These are phyloP conservation scores for Fusarium sp. DNA, from an alignment of 2,329 filamentous ascomycete species.

Conservation along the genomic window DNA sequence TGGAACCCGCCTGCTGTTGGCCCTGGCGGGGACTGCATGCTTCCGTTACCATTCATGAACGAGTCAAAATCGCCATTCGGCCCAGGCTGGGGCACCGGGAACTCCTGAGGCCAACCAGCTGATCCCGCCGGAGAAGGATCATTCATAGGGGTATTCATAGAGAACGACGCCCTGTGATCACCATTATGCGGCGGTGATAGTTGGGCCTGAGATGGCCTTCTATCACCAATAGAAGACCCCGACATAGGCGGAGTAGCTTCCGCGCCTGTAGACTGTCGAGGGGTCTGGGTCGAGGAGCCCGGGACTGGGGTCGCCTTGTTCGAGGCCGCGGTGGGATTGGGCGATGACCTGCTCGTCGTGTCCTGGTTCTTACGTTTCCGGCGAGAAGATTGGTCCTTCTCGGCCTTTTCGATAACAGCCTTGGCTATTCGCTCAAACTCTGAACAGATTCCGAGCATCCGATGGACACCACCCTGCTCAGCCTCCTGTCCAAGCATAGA, in stretches of 20 bases:
- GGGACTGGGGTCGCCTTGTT: conserved; percentile 9
- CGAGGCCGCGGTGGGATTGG: conserved; percentile 14
- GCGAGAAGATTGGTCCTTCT: conserved; percentile 83
- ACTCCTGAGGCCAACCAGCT: conserved; percentile 63
- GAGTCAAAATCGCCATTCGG: conserved; percentile 57
- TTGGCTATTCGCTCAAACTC: conserved; percentile 96
- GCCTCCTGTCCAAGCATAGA: conserved; percentile 90
- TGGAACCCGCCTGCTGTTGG: conserved; percentile 67
- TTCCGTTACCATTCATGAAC: conserved; percentile 57
- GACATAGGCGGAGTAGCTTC: conserved; percentile 16
- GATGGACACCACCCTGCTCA: conserved; percentile 88
- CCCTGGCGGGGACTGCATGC: conserved; percentile 52
- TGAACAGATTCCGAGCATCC: conserved; percentile 94
- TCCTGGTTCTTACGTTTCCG: conserved; percentile 87
- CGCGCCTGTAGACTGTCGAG: conserved; percentile 24
- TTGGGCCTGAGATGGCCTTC: conserved; percentile 37
- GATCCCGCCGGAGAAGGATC: conserved; percentile 60
- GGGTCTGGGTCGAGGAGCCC: conserved; percentile 16
- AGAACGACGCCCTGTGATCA: conserved; percentile 41
- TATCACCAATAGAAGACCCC: conserved; percentile 12
- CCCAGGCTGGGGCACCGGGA: conserved; percentile 49
- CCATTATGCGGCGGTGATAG: conserved; percentile 46
- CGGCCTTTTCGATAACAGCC: conserved; percentile 89
- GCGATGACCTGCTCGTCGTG: conserved; percentile 28
- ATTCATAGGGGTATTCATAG: conserved; percentile 44